Base-by-base conservation (phyloP, 805 yeast species). In the Candida insectorum region DNA sequence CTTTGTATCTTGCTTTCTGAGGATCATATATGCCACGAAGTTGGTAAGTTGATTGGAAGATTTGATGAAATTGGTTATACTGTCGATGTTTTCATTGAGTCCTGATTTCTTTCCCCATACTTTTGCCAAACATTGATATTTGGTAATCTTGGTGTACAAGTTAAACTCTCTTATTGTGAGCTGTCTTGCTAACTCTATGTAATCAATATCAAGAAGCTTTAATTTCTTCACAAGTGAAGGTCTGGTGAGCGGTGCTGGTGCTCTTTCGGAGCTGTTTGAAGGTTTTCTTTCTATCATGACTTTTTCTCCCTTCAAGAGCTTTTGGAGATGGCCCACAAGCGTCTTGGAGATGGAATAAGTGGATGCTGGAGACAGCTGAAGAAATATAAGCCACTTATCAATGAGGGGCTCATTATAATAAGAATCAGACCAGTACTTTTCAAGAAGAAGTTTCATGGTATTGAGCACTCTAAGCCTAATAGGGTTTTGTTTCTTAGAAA, bases 11-110 rank as follows among this genome's bases (percentile, higher is more conserved):
- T 64, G 59, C 39, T 77, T 77, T 26, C 74, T 63, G 36, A 91
- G 73, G 42, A 91, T 82, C 68, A 78, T 75, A 41, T 77, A 81
- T 0, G 93, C 79, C 7, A 86, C 86, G 63, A 81, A 87, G 53
- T 83, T 84, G 0, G 97, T 87, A 37, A 89, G 60, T 36, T 77
- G 77, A 51, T 91, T 91, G 13, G 96, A 87, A 36, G 81, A 77
- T 31, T 71, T 65, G 43, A 86, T 82, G 49, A 85, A 85, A 19
- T 62, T 65, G 14, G 82, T 68, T 33, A 85, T 77, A 38, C 45
- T 42, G 3, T 56, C 58, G 23, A 56, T 51, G 26, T 50, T 47
- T 34, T 73, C 72, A 8, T 22, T 25, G 23, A 67, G 47, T n/a
- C 85, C 81, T 30, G 80, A 75, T 48, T 74, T 76, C 39, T 73